Evolutionary conservation across 345 rosid species (phyloP).

Genomic region (Murraya paniculata): DNA sequence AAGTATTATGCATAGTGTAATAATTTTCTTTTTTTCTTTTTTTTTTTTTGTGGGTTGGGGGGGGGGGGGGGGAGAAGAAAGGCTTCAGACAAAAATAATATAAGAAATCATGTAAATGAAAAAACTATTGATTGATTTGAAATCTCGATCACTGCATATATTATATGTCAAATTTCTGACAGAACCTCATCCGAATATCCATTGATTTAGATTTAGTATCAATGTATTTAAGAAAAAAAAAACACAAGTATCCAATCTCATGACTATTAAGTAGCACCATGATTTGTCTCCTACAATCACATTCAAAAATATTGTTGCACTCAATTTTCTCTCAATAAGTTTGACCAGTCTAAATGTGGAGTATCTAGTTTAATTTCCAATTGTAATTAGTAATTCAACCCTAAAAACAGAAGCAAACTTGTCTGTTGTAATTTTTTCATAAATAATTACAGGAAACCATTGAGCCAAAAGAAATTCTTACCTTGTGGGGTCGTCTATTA

Average conservation of each 20-base stretch:
- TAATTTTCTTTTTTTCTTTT: too few relatives aligned
- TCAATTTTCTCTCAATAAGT: background rate
- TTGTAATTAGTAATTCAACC: background rate
- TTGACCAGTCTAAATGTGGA: background rate
- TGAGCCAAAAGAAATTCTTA: slow-evolving; percentile 17
- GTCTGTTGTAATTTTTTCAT: background rate
- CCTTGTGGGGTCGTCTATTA: slow-evolving; percentile 36
- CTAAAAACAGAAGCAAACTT: background rate
- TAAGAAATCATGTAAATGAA: background rate
- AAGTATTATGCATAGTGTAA: background rate
- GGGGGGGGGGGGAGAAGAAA: background rate
- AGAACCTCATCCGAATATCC: background rate
- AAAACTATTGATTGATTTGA: background rate
- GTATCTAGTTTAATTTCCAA: background rate
- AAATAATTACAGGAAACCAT: background rate
- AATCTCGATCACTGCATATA: background rate
- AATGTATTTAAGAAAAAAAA: too few relatives aligned
- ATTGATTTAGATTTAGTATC: background rate
- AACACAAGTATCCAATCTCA: background rate
- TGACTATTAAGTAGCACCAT: background rate
- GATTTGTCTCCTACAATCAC: background rate
- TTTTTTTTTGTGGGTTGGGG: too few relatives aligned
- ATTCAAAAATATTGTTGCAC: background rate
- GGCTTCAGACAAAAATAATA: background rate
- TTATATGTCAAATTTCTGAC: background rate